Conservation (phyloP, 306 rosid species). For the Pyrus bretschneideri region DNA sequence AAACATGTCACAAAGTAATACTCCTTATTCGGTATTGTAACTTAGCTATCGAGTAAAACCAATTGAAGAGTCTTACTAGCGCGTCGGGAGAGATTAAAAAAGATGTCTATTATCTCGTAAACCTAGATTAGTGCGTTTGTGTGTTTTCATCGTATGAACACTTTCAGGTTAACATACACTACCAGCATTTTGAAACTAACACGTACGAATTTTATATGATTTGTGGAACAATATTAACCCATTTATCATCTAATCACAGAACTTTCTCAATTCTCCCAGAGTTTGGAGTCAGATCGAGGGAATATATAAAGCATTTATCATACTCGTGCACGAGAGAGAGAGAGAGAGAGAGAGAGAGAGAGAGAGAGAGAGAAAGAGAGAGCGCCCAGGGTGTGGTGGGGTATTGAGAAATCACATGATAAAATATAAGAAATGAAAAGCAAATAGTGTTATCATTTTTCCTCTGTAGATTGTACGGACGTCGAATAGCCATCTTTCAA, state of each 20-base stretch:
- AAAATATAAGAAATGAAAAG: conserved; percentile 15
- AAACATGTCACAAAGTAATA: not conserved
- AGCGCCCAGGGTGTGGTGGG: not conserved
- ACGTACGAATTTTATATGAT: not conserved
- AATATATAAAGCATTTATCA: conserved; percentile 32
- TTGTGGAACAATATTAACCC: not conserved
- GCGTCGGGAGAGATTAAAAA: not conserved
- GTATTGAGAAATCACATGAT: conserved; percentile 19
- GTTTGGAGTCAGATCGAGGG: conserved; percentile 27
- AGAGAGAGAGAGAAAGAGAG: not conserved
- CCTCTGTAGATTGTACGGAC: not conserved
- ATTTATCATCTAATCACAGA: not conserved
- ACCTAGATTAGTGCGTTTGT: not conserved
- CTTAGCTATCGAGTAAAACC: not conserved
- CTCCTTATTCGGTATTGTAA: too few relatives aligned
- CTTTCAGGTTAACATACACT: not conserved
- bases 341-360: not conserved
- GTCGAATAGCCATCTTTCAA: not conserved
- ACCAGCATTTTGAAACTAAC: not conserved
- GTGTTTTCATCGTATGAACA: not conserved
- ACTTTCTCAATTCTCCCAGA: not conserved
- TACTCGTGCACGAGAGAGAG: not conserved
- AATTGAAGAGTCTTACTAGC: not conserved
- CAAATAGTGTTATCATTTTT: conserved; percentile 5
- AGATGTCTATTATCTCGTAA: not conserved